These are phyloP conservation scores for Stachybotrys chartarum DNA, from an alignment of 2,329 filamentous ascomycete genomes.

Conservation along the genomic window DNA sequence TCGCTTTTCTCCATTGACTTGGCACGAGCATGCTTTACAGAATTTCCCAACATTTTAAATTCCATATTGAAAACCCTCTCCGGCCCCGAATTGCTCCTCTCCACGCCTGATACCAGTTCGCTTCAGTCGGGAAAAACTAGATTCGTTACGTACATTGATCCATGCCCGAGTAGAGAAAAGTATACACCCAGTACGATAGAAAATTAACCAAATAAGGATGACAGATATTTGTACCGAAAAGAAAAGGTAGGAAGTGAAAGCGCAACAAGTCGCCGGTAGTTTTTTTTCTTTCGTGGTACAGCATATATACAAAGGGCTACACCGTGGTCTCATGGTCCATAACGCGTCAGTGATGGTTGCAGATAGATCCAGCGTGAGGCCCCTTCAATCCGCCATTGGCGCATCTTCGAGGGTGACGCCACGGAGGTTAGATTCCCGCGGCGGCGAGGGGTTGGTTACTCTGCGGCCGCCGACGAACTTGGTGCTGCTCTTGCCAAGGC, in stretches of 20 bases:
- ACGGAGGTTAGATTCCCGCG: conserved; percentile 24
- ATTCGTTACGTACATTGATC: no score
- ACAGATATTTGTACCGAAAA: conserved; percentile 1
- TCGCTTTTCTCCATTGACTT: no score
- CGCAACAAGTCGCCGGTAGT: conserved; percentile 10
- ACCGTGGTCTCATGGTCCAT: conserved; percentile 19
- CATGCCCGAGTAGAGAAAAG: no score
- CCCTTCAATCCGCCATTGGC: conserved; percentile 41
- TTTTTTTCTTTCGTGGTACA: conserved; percentile 9
- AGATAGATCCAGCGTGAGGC: neutral
- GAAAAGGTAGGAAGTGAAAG: conserved; percentile 8
- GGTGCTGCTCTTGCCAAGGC: conserved; percentile 40
- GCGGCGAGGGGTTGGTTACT: conserved; percentile 19
- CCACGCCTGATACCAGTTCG: no score
- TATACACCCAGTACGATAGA: neutral
- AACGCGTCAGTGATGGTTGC: conserved; percentile 14
- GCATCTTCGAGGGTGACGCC: conserved; percentile 45
- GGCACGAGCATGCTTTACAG: no score
- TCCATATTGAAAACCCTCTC: no score
- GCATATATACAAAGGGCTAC: conserved; percentile 16
- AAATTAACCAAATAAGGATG: conserved; percentile 1
- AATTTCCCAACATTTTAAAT: no score
- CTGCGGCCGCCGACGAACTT: conserved; percentile 45
- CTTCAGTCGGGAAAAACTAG: no score
- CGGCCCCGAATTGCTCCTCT: no score